Evolutionary conservation across 371 early-diverging fungal species (phyloP).

Genomic region (Mucor sp.): DNA sequence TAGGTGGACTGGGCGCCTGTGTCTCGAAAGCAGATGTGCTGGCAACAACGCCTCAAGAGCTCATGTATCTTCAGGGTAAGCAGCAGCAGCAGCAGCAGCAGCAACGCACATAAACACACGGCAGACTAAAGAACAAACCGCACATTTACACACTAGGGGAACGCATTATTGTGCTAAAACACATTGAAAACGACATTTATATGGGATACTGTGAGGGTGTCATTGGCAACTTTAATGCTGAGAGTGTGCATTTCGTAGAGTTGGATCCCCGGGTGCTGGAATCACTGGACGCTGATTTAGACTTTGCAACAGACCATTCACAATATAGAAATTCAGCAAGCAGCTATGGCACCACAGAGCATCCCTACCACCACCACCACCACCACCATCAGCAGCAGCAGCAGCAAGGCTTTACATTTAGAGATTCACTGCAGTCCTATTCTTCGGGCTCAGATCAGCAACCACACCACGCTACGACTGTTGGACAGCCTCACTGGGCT

Average conservation of each 20-base stretch:
- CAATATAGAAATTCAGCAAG: slow-evolving; percentile 23
- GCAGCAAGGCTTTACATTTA: slow-evolving; percentile 4
- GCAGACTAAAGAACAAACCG: neutral
- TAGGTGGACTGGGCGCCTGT: slow-evolving; percentile 54
- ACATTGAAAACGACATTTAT: slow-evolving; percentile 47
- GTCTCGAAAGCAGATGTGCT: slow-evolving; percentile 55
- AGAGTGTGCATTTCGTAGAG: slow-evolving; percentile 60
- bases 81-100: too few species aligned
- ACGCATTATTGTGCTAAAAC: slow-evolving; percentile 46
- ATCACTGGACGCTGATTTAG: slow-evolving; percentile 46
- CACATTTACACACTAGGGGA: slow-evolving; percentile 41
- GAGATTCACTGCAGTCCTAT: slow-evolving; percentile 23
- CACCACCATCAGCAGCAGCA: neutral
- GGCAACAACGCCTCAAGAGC: slow-evolving; percentile 50
- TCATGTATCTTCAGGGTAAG: slow-evolving; percentile 62
- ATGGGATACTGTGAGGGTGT: slow-evolving; percentile 65
- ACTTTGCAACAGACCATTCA: slow-evolving; percentile 26
- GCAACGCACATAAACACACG: neutral
- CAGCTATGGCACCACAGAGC: slow-evolving; percentile 22
- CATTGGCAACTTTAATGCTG: slow-evolving; percentile 57
- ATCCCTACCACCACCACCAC: neutral
- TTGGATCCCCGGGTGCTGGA: slow-evolving; percentile 53
- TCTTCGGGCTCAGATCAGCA: slow-evolving; percentile 29
- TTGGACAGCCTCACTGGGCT: slow-evolving; percentile 16
- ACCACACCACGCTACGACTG: neutral